Evolutionary conservation across 345 rosid genomes (phyloP).

Genomic region (Nasturtium officinale): DNA sequence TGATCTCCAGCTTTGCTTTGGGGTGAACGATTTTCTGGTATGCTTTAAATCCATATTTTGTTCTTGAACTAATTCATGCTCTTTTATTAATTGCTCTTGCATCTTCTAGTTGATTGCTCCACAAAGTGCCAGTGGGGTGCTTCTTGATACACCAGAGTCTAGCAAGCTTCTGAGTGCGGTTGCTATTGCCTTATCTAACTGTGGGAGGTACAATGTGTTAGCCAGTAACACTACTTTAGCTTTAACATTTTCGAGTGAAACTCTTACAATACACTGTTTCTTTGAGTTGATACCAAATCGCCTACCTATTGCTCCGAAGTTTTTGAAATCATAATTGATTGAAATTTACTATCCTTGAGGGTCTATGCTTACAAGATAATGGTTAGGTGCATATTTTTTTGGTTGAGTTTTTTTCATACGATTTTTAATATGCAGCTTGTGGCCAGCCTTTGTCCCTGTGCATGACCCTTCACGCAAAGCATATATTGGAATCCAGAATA

Average conservation of each 20-base stretch:
- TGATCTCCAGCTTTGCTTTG: constrained; percentile 94
- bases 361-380: constrained; percentile 10
- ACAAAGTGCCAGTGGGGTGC: constrained; percentile 96
- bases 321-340: neutral
- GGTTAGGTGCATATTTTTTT: constrained; percentile 4
- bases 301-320: constrained; percentile 4
- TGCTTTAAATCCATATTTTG: constrained; percentile 20
- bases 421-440: constrained; percentile 60
- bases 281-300: constrained; percentile 17
- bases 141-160: constrained; percentile 91
- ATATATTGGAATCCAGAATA: constrained; percentile 86
- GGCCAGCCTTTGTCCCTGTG: constrained; percentile 98
- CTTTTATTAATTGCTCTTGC: constrained; percentile 25
- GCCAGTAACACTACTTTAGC: constrained; percentile 29
- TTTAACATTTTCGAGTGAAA: constrained; percentile 14
- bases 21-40: constrained; percentile 93
- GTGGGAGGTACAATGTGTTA: constrained; percentile 65
- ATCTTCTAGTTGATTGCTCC: constrained; percentile 77
- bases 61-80: neutral
- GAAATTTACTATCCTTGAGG: constrained; percentile 2
- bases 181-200: constrained; percentile 91
- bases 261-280: constrained; percentile 26
- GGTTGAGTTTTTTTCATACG: constrained; percentile 3
- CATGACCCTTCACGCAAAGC: constrained; percentile 92
- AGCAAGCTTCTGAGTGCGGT: constrained; percentile 91